Conservation (phyloP, 257 asterid genomes). For the Petrea volubilis region DNA sequence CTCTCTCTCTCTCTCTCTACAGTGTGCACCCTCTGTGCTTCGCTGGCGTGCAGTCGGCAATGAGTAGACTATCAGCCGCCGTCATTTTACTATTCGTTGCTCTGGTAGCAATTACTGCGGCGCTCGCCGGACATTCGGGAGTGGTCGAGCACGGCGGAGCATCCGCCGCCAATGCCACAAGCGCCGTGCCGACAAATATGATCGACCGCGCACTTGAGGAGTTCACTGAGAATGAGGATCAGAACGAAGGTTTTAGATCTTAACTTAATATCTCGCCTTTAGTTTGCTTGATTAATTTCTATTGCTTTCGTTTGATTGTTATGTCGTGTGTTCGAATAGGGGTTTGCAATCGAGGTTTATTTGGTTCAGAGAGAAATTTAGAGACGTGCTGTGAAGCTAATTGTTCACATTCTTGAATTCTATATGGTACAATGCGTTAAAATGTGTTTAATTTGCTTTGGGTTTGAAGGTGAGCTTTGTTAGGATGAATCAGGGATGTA, state of each 20-base stretch:
- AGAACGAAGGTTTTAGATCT: slow-evolving; percentile 55
- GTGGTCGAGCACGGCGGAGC: slow-evolving; percentile 4
- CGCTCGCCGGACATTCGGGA: slow-evolving; percentile 19
- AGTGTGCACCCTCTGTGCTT: slow-evolving; percentile 24
- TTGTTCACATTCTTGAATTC: background rate
- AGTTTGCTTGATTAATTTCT: background rate
- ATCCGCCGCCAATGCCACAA: slow-evolving; percentile 15
- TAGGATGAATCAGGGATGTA: background rate
- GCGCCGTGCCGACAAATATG: slow-evolving; percentile 39
- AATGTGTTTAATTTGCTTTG: background rate
- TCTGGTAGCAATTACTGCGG: background rate
- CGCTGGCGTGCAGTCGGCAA: slow-evolving; percentile 32
- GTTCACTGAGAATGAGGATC: slow-evolving; percentile 60
- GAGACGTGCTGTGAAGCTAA: background rate
- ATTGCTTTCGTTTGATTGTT: background rate
- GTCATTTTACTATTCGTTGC: slow-evolving; percentile 10
- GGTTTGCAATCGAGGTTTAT: background rate
- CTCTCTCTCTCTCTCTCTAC: too few species aligned
- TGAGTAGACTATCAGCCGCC: slow-evolving; percentile 36
- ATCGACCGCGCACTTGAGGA: slow-evolving; percentile 66
- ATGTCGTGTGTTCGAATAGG: background rate
- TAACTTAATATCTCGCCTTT: background rate
- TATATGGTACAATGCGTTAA: background rate
- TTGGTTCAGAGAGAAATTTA: background rate
- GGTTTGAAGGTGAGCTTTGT: background rate